A percentile compares a stretch with the other conserved stretches of the same genome.
phyloP scores from a whole-genome alignment of 306 rosid species.

The Vicia villosa region DNA sequence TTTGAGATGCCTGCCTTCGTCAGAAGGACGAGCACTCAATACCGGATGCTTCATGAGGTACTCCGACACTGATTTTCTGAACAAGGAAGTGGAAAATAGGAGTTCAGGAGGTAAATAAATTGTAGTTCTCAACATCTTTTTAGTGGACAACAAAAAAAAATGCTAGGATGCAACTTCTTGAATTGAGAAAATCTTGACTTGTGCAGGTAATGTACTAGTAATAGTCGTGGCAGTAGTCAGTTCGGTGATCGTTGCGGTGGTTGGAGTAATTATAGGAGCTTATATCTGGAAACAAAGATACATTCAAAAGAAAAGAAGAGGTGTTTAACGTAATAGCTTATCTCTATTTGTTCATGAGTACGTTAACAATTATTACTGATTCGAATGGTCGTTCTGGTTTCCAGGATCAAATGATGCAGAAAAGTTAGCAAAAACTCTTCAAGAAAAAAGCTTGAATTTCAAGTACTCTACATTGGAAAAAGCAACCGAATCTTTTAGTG shows the following conservation, averaged over 20 bases:
- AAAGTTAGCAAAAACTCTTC: constrained; percentile 64
- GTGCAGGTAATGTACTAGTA: constrained; percentile 61
- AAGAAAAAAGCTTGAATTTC: constrained; percentile 78
- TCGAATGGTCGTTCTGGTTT: constrained; percentile 11
- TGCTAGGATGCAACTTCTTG: constrained; percentile 16
- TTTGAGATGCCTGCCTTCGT: constrained; percentile 70
- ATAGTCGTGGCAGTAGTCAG: constrained; percentile 64
- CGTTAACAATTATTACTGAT: constrained; percentile 23
- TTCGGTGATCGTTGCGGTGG: constrained; percentile 58
- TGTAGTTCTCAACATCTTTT: neutral
- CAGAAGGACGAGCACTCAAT: constrained; percentile 76
- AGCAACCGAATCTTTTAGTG: constrained; percentile 73
- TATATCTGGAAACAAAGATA: constrained; percentile 77
- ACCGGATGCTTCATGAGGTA: constrained; percentile 96
- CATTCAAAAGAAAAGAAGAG: constrained; percentile 82
- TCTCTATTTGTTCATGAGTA: neutral
- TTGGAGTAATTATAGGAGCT: constrained; percentile 53
- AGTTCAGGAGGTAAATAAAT: constrained; percentile 56
- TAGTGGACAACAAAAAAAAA: constrained; percentile 1
- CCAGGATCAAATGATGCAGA: constrained; percentile 71
- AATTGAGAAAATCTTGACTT: constrained; percentile 25
- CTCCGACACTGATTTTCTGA: constrained; percentile 76
- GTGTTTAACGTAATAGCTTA: constrained; percentile 39
- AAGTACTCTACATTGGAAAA: constrained; percentile 84
- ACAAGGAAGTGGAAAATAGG: constrained; percentile 47